Evolutionary conservation across 371 early-diverging fungal species (phyloP), one percentile per base, ranked within the genome.

Genomic region (Mucor saturninus): DNA sequence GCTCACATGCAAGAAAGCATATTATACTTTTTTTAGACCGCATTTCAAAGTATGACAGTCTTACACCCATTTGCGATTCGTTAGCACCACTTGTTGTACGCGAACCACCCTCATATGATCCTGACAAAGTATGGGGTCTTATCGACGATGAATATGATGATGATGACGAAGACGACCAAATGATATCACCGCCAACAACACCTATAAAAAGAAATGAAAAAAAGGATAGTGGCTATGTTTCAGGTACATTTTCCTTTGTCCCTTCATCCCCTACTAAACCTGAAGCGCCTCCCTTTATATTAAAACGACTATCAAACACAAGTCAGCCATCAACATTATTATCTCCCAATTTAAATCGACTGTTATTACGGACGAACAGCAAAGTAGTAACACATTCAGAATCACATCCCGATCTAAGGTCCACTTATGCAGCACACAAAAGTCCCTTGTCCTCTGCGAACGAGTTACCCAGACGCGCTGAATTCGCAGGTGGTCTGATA

Each of bases 161-260:
- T 5, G 14, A 38, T 37, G 35, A 26, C n/a, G 52, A 13, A 39
- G 43, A 45, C 21, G 46, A 56, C 21, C 21, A 32, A 26, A 15
- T 53, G 42, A 5, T 58, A 39, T 58, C 59, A 5, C 32, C 37
- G 21, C 32, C 51, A 21, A 30, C 52, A 14, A 52, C 59, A 29
- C 51, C 51, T 8, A 54, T 54, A 7, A 42, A 57, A 56, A 32
- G 54, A 30, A 51, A 67, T 53, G 30, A 68, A 58, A 80, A 80
- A 60, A 80, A 81, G 15, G 79, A 81, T 42, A 81, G 81, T 52
- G 81, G 72, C 0, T 81, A 81, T 62, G 56, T 68, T 4, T 64
- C 73, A 9, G 73, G 67, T 9, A 58, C 67, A 26, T 73, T 75
- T 55, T 63, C 49, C 51, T 52, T 52, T 35, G 39, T 60, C 13